These are phyloP conservation scores for Penicillium vulpinum DNA, from an alignment of 2,329 filamentous ascomycete species.

Conservation along the genomic window DNA sequence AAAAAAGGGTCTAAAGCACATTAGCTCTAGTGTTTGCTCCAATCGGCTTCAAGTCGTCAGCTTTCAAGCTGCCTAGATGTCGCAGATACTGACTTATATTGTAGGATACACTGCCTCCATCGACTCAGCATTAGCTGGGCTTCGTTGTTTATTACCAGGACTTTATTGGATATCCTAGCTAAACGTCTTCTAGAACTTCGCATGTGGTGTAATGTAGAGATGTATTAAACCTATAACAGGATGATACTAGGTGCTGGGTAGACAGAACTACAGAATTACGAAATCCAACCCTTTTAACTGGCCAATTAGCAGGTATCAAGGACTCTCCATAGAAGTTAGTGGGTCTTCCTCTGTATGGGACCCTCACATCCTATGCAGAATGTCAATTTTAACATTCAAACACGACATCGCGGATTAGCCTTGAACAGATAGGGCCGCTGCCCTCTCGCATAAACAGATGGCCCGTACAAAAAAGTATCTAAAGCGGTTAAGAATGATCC, in stretches of 20 bases:
- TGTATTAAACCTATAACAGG: not conserved
- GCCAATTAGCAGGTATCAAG: not conserved
- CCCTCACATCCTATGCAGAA: not conserved
- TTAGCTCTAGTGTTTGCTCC: not conserved
- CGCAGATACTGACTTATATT: too few relatives aligned
- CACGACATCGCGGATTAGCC: not conserved
- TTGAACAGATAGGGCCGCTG: constrained; percentile 17
- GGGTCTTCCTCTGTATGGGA: not conserved
- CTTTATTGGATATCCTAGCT: not conserved
- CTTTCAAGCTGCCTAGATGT: not conserved
- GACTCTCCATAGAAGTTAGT: not conserved
- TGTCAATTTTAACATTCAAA: not conserved
- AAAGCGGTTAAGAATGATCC: not conserved
- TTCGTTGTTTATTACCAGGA: not conserved
- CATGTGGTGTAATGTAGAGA: not conserved
- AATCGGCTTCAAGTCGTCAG: not conserved
- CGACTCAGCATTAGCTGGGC: not conserved
- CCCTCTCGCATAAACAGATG: constrained; percentile 10
- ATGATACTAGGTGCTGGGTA: not conserved
- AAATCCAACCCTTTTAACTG: not conserved
- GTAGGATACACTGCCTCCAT: not conserved
- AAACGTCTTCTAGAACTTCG: not conserved
- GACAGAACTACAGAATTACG: not conserved
- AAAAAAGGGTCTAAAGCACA: not conserved
- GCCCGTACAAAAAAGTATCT: constrained; percentile 12